phyloP scores from a whole-genome alignment of 139 green algal genomes.

The Astrephomene gubernaculifera region DNA sequence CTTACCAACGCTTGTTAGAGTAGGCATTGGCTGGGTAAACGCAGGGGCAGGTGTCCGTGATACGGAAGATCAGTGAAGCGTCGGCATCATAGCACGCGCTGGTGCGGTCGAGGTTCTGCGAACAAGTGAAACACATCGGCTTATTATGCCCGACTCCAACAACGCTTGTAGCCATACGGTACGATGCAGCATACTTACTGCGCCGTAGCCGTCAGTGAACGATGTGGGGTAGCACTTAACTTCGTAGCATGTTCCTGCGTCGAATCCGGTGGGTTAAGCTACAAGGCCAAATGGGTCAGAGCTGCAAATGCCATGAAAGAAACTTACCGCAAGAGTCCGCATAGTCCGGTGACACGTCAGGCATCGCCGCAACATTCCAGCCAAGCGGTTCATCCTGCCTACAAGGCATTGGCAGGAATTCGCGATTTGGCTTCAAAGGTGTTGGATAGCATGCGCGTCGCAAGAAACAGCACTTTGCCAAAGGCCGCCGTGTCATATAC shows the following conservation, averaged over 20 bases:
- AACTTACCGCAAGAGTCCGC: constrained; percentile 35
- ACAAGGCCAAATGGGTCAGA: no score
- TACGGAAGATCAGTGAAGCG: constrained; percentile 38
- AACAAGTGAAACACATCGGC: no score
- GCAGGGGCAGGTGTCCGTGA: constrained; percentile 51
- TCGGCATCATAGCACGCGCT: constrained; percentile 35
- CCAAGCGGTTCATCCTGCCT: constrained; percentile 45
- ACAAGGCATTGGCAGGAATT: neutral
- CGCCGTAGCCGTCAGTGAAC: constrained; percentile 43
- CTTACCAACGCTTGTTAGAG: constrained; percentile 54
- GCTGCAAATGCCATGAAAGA: neutral
- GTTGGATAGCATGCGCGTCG: neutral
- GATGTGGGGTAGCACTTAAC: constrained; percentile 38
- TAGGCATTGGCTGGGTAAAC: constrained; percentile 49
- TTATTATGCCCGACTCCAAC: no score
- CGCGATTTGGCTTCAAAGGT: neutral
- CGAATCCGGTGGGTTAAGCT: no score
- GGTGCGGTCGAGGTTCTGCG: constrained; percentile 33
- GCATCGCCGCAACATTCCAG: constrained; percentile 35
- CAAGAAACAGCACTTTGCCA: no score
- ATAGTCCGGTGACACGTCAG: constrained; percentile 43
- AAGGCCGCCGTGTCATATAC: no score
- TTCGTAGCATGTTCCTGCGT: constrained; percentile 46
- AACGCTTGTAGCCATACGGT: no score
- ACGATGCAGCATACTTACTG: neutral